phyloP scores from a whole-genome alignment of 1,284 basidiomycete genomes.

The Heterobasidion annosum region DNA sequence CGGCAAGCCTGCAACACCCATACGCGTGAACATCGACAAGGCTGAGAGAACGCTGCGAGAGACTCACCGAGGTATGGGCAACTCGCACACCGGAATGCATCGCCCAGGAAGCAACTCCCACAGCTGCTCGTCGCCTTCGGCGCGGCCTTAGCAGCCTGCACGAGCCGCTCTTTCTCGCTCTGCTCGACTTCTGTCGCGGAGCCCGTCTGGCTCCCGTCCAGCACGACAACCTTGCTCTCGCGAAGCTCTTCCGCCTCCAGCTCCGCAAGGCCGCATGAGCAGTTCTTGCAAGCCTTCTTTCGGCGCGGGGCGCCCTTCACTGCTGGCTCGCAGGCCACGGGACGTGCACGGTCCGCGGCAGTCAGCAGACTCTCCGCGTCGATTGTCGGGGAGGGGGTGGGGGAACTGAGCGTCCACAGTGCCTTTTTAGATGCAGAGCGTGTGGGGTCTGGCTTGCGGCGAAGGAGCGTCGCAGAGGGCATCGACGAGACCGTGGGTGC shows the following conservation, averaged over 20 bases:
- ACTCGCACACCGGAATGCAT: constrained; percentile 93
- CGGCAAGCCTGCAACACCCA: constrained; percentile 61
- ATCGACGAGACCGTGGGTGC: constrained; percentile 8
- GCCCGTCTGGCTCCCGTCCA: constrained; percentile 55
- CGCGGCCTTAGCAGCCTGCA: constrained; percentile 55
- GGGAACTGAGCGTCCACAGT: constrained; percentile 65
- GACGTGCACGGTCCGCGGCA: constrained; percentile 60
- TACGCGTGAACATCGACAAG: constrained; percentile 3
- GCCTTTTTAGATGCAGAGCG: constrained; percentile 66
- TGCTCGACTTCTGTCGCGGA: constrained; percentile 50
- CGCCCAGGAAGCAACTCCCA: constrained; percentile 96
- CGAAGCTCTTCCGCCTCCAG: constrained; percentile 73
- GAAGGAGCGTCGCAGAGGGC: constrained; percentile 30
- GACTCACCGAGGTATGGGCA: constrained; percentile 92
- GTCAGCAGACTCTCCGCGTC: constrained; percentile 74
- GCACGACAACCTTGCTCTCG: constrained; percentile 52
- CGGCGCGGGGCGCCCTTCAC: constrained; percentile 43
- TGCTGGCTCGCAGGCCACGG: constrained; percentile 57
- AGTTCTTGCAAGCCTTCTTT: constrained; percentile 91
- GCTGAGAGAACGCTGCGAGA: background rate
- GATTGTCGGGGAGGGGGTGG: constrained; percentile 52
- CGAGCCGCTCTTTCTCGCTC: constrained; percentile 54
- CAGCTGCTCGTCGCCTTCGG: constrained; percentile 91
- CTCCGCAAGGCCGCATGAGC: constrained; percentile 91
- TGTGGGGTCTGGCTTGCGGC: constrained; percentile 40